Evolutionary conservation across 2,329 filamentous ascomycete species (phyloP).

Genomic region (Paracoccidioides brasiliensis): DNA sequence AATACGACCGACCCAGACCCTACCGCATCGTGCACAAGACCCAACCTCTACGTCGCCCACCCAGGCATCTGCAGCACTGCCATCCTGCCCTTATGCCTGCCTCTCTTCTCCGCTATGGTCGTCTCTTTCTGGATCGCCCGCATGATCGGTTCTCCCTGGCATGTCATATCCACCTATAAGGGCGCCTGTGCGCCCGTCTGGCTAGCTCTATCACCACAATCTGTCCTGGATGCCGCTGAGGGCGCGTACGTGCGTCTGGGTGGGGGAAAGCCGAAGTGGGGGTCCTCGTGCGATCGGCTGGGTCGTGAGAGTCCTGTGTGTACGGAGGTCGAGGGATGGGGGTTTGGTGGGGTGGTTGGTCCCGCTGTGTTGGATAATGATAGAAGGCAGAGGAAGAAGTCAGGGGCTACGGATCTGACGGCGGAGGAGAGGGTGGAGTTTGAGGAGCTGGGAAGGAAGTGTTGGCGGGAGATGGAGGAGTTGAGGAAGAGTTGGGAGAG

Average conservation of each 20-base stretch:
- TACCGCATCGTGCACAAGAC: conserved; percentile 22
- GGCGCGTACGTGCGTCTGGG: conserved; percentile 43
- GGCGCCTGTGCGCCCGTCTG: conserved; percentile 67
- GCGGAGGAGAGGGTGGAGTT: conserved; percentile 24
- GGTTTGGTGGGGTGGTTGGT: conserved; percentile 43
- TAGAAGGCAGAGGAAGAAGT: conserved; percentile 44
- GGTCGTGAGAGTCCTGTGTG: conserved; percentile 52
- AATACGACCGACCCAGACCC: conserved; percentile 7
- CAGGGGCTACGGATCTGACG: conserved; percentile 46
- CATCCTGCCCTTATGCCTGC: conserved; percentile 59
- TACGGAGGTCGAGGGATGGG: conserved; percentile 83
- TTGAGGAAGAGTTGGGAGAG: conserved; percentile 28
- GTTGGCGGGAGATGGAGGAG: conserved; percentile 33
- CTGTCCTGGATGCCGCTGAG: conserved; percentile 26
- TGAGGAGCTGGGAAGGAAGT: conserved; percentile 29
- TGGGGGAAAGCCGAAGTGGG: conserved; percentile 65
- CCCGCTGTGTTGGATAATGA: conserved; percentile 40
- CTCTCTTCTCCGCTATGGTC: conserved; percentile 58
- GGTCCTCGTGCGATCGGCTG: conserved; percentile 50
- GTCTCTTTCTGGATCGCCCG: conserved; percentile 58
- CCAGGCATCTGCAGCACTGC: conserved; percentile 76
- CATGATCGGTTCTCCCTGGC: conserved; percentile 78
- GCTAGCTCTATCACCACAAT: conserved; percentile 56
- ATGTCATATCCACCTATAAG: conserved; percentile 60
- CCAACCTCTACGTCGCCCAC: conserved; percentile 65